Base-by-base conservation (phyloP, 768 basidiomycete species). In the Dioszegia crocea region DNA sequence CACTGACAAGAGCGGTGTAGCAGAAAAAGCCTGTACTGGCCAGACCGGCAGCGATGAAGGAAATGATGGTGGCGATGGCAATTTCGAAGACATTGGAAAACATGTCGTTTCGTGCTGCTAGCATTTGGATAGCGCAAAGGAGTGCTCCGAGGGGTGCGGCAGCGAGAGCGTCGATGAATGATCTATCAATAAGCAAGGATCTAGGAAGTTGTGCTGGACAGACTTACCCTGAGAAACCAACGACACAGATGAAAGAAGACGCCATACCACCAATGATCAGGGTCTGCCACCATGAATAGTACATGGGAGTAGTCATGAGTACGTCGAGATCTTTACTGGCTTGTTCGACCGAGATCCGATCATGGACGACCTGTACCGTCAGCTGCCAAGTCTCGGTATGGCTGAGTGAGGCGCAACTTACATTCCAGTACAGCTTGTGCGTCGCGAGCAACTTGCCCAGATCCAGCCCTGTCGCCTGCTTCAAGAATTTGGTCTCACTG, bases 1-100 rank as follows among this genome's bases (percentile, higher is more conserved):
- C 84, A 5, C 87, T 87, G 0, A 87, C 86, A 56, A 90, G 79
- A 0, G 90, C 87, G 0, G 89, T 84, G 70, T 88, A 91, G 76
- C 89, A 92, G 62, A 92, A 84, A 29, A 80, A 76, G n/a, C 80
- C 76, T 0, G 86, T 84, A 14, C 84, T 80, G 0, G 87, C 85
- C 41, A 91, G 78, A 2, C 85, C 88, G 27, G 87, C 88, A 8
- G 88, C 81, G 41, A 89, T 56, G 77, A 92, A 91, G 54, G 88
- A 88, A 74, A 88, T 82, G 24, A 91, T 78, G 2, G 85, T 86
- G 3, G 90, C 86, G 49, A 90, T 82, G 12, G 86, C 88, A 60
- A 91, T 89, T 66, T 86, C 87, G 71, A 61, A 76, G 29, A 91
- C 84, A 57, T 88, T 88, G 5, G 83, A 83, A 67, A 89, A 89